Base-by-base conservation (phyloP, 2,329 filamentous ascomycete genomes). In the Calonectria montana region DNA sequence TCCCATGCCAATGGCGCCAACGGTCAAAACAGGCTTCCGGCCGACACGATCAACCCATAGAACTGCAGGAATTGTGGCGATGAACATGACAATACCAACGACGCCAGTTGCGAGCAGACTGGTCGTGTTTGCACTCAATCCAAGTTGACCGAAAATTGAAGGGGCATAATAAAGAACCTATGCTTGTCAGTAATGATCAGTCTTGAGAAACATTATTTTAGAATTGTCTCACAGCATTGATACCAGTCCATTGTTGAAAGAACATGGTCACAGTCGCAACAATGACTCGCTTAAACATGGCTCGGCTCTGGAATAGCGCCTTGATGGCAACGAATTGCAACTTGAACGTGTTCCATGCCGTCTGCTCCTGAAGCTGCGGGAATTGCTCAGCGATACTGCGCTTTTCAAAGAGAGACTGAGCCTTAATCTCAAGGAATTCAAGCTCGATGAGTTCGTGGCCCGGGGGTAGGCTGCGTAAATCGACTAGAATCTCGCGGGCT, bases 351-450 rank as follows among this genome's bases (percentile, higher is more conserved):
- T 93, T 92, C 89, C 87, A 89, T 1, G 86, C 83, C 0, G 90
- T 93, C 63, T 87, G 86, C 70, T 91, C 87, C 2, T 87, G 84
- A 16, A 94, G 84, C 39, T 92, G 86, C 0, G 93, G 94, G 81
- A 94, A 95, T 23, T 91, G 86, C 77, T 94, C 92, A 0, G 89
- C 88, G 1, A 92, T 84, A 2, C 89, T 91, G 53, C 91, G 88
- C 83, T 95, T 94, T 82, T 96, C 94, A 75, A 96, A 97, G 21
- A 94, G 82, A 0, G 91, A 92, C 81, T 95, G 92, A 0, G 94
- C 93, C 81, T 94, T 94, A 83, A 96, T 96, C 80, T 96, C 94
- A n/a, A 95, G 88, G 79, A 93, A 95, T 78, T 96, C 94, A 1
- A 95, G 86, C 74, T 93, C 89, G 43, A 96, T 89, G 0, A 94